phyloP scores from a whole-genome alignment of 371 early-diverging fungal genomes.

The Neoconidiobolus thromboides region DNA sequence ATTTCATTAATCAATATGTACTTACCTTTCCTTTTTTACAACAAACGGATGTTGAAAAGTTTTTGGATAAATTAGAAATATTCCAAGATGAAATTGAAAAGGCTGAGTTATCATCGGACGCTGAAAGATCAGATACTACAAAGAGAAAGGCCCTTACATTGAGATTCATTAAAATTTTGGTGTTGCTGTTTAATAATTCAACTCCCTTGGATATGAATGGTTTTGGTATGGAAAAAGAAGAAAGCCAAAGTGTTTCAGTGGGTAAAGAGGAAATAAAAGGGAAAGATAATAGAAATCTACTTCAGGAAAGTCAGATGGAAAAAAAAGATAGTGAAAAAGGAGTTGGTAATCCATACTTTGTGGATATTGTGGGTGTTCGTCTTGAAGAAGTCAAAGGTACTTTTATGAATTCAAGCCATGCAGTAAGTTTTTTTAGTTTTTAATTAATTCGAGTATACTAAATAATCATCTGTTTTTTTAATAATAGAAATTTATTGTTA shows the following conservation, averaged over 20 bases:
- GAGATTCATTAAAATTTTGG: not conserved
- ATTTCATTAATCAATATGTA: constrained; percentile 2
- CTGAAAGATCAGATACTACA: constrained; percentile 1
- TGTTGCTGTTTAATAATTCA: constrained; percentile 2
- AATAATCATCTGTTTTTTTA: not conserved
- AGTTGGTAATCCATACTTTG: not conserved
- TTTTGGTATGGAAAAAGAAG: too few relatives aligned
- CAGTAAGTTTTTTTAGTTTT: not conserved
- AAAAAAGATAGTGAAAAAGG: not conserved
- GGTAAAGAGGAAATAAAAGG: too few relatives aligned
- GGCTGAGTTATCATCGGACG: constrained; percentile 1
- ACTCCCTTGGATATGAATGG: not conserved
- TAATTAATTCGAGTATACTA: not conserved
- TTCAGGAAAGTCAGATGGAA: too few relatives aligned
- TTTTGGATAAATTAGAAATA: constrained; percentile 2
- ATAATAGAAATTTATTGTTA: constrained; percentile 3
- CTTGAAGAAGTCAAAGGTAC: not conserved
- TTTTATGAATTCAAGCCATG: not conserved
- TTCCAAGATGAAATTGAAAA: not conserved
- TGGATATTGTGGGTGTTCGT: constrained; percentile 5
- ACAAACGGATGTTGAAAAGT: not conserved
- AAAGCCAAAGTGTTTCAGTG: too few relatives aligned
- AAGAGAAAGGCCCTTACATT: not conserved
- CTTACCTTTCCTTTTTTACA: not conserved
- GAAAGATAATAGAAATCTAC: too few relatives aligned